Evolutionary conservation across 495 filamentous ascomycete genomes (phyloP), one percentile per base, ranked within the genome.

Genomic region (Penicillium ucsense): DNA sequence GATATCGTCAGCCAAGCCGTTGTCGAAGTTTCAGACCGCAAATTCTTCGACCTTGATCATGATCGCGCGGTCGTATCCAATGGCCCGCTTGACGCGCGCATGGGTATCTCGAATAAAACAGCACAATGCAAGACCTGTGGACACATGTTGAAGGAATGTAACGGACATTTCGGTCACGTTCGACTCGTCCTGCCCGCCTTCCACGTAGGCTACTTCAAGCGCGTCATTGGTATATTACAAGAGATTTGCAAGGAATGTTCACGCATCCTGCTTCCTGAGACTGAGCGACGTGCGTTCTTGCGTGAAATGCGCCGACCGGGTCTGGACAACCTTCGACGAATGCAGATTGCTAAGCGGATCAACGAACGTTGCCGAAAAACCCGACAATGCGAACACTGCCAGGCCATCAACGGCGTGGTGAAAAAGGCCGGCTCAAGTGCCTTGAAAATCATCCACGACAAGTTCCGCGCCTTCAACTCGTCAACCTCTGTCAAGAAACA

Each of bases 1-100:
- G 89, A 96, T 56, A 94, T 97, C 50, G 85, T 94, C 45, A 89
- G 87, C 56, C 94, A 98, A 67, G 86, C 82, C 54, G 88, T 95
- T 30, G 75, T 96, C 47, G 89, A 95, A 65, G 86, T 98, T 39
- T 89, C 86, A 6, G 88, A 95, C 61, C 78, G 89, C 57, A 81
- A 88, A 62, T 79, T 98, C 46, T 97, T 89, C 72, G 88, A 96
- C 68, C 71, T 91, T 45, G 82, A 84, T 37, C 79, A 82, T 50
- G 79, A 81, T 48, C 72, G 92, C 52, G 68, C 70, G 1, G 76
- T 88, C 8, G 85, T 84, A 43, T 65, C 75, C 32, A 77, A 97
- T 74, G 94, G 92, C 31, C 85, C 89, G 31, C 77, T 96, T 53
- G 92, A 98, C 63, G 70, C 77, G 36, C 84, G 84, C 55, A 76